Evolutionary conservation across 306 rosid species (phyloP).

Genomic region (Cucurbita pepo): DNA sequence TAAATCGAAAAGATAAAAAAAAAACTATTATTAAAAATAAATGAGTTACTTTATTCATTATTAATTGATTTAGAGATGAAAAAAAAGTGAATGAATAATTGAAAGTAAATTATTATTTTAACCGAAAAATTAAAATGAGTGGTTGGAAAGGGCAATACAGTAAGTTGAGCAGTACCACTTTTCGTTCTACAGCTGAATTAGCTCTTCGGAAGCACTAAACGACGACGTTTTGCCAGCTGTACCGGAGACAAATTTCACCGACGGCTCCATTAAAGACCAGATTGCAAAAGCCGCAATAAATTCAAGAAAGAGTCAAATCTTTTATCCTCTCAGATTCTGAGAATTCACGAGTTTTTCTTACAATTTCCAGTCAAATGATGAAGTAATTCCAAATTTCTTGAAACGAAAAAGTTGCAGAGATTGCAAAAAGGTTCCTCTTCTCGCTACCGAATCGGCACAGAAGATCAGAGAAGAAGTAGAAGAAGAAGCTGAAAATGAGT

Average conservation of each 20-base stretch:
- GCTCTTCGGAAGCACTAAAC: neutral
- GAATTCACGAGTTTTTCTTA: neutral
- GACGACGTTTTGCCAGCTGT: slow-evolving; percentile 2
- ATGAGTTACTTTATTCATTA: too few relatives aligned
- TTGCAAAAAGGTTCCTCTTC: neutral
- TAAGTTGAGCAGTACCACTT: neutral
- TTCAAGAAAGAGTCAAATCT: neutral
- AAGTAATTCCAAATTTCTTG: neutral
- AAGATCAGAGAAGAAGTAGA: neutral
- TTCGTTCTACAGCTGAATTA: neutral
- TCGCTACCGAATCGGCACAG: neutral
- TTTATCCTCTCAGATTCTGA: neutral
- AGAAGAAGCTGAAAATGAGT: slow-evolving; percentile 23
- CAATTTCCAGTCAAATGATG: neutral
- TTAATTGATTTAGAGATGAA: too few relatives aligned
- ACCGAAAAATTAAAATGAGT: too few relatives aligned
- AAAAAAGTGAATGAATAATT: too few relatives aligned
- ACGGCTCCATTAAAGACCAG: neutral
- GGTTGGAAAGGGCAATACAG: too few relatives aligned
- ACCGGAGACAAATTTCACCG: neutral
- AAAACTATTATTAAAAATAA: too few relatives aligned
- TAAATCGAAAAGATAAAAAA: too few relatives aligned
- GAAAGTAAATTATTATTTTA: too few relatives aligned
- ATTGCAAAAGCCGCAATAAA: neutral
- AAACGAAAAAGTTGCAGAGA: neutral